Evolutionary conservation across 768 basidiomycete genomes (phyloP), one percentile per base, ranked within the genome.

Genomic region (Symmetrospora coprosmae): DNA sequence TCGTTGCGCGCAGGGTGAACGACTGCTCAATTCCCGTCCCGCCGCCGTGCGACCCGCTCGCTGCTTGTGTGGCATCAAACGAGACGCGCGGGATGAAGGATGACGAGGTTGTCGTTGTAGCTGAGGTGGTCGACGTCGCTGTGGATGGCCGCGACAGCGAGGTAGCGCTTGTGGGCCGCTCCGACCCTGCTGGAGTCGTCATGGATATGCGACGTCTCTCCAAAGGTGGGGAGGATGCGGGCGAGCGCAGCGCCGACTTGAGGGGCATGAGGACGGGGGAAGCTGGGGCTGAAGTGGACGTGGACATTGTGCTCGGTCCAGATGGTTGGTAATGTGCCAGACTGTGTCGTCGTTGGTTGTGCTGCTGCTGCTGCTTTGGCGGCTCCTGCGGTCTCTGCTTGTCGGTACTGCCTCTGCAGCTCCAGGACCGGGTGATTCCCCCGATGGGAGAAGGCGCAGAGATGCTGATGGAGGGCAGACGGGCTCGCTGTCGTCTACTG

Each of bases 1-100:
- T 82, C 72, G 91, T 87, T 19, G 86, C 87, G 69, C 74, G 51
- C 7, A 64, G 38, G n/a, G 67, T 65, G 53, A 67, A 66, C 1
- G 63, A 61, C 41, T 65, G 64, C 19, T 65, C 62, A n/a, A 65
- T 52, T 27, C 67, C 66, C 58, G 58, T 39, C 19, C 62, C 53
- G 38, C 55, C 55, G 31, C 55, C 55, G 43, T 30, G 28, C 4
- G 28, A 30, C 13, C 27, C 8, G 19, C 28, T 11, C 13, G n/a
- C 17, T 43, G 9, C 25, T 8, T 11, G 25, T n/a, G 55, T 58
- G 21, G 40, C 43, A 25, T 58, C 31, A 30, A 58, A 58, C 4
- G 55, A 58, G 23, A 58, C 55, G 13, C 55, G 25, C 2, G 28
- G 6, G 40, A 58, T 35, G 43, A 43, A 58, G 6, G 39, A 34